Evolutionary conservation across 371 early-diverging fungal species (phyloP).

Genomic region (Mortierella sp.): DNA sequence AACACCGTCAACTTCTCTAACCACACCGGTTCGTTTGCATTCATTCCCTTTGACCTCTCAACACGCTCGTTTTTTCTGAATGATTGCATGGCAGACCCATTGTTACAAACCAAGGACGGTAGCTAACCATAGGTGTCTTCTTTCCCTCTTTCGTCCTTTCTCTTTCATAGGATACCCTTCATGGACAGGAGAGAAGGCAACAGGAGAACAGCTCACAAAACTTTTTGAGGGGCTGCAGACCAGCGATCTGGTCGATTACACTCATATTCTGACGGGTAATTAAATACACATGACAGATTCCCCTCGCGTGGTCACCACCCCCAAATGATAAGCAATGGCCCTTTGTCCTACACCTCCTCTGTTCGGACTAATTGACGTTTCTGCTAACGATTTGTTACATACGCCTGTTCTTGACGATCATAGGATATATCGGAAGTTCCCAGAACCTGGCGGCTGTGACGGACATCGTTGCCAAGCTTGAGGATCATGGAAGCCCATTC

Average conservation of each 20-base stretch:
- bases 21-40: conserved; percentile 76
- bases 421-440: conserved; percentile 88
- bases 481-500: conserved; percentile 60
- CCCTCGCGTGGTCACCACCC: conserved; percentile 5
- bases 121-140: not conserved
- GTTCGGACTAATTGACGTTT: not conserved
- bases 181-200: conserved; percentile 78
- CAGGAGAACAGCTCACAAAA: conserved; percentile 73
- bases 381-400: not conserved
- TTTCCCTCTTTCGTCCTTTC: not conserved
- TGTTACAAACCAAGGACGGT: not conserved
- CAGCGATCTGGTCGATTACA: conserved; percentile 82
- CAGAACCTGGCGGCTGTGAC: conserved; percentile 76
- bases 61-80: not conserved
- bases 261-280: conserved; percentile 84
- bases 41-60: not conserved
- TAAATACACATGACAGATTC: not conserved
- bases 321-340: not conserved
- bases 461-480: conserved; percentile 65
- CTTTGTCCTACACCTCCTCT: not conserved
- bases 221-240: conserved; percentile 79
- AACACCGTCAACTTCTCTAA: conserved; percentile 96
- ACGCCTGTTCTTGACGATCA: not conserved
- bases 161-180: conserved; percentile 78
- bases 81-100: not conserved